Conservation (phyloP, 768 basidiomycete species). For the Pleurotus tuber-regium region DNA sequence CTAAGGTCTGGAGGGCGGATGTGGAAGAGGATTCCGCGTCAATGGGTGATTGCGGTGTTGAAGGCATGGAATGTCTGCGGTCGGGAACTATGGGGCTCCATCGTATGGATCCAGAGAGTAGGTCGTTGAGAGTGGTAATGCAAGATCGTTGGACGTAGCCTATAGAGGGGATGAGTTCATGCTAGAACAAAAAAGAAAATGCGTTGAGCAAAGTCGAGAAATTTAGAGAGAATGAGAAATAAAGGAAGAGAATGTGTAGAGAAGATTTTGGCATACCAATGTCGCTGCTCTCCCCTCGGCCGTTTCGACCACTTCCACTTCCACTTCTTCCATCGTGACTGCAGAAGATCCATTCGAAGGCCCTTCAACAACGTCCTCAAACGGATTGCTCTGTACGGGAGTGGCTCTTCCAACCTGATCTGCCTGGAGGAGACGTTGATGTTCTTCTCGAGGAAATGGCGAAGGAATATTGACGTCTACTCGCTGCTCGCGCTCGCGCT, state of each 20-base stretch:
- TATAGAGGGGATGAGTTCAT: slow-evolving; percentile 71
- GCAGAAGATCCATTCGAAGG: too few species aligned
- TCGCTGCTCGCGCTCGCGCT: neutral
- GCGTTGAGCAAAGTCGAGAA: too few species aligned
- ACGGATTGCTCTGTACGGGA: too few species aligned
- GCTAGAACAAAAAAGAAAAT: slow-evolving; percentile 31
- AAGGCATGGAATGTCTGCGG: slow-evolving; percentile 60
- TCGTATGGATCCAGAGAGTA: slow-evolving; percentile 50
- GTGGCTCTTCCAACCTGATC: too few species aligned
- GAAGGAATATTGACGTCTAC: slow-evolving; percentile 25
- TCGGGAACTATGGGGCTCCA: slow-evolving; percentile 59
- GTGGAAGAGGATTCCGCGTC: slow-evolving; percentile 36
- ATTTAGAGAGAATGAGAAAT: too few species aligned
- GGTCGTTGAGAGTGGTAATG: slow-evolving; percentile 67
- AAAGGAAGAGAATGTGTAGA: too few species aligned
- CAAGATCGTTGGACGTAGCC: slow-evolving; percentile 71
- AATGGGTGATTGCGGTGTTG: slow-evolving; percentile 32
- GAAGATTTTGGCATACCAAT: too few species aligned
- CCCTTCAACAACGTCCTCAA: too few species aligned
- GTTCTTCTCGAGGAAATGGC: slow-evolving; percentile 38
- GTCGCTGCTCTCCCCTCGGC: too few species aligned
- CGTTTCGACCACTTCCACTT: too few species aligned
- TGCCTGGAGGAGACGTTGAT: slow-evolving; percentile 14
- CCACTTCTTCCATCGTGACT: too few species aligned
- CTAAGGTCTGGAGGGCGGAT: slow-evolving; percentile 58